Conservation (phyloP, 192 early-diverging fungal genomes). For the Pilaira anomala region DNA sequence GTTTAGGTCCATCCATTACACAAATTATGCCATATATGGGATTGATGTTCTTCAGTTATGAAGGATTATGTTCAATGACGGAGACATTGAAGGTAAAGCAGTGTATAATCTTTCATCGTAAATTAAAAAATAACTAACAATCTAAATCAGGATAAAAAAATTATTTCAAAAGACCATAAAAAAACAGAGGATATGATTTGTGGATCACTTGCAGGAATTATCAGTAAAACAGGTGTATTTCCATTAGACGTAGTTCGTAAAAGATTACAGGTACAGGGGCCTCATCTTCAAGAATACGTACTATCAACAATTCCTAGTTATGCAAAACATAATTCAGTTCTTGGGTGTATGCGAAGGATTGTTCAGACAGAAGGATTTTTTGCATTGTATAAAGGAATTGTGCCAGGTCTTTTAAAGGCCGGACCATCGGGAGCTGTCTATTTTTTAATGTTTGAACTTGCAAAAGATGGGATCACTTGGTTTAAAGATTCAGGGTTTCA, state of each 20-base stretch:
- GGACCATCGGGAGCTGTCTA: constrained; percentile 80
- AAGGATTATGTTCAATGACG: constrained; percentile 48
- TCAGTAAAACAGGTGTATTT: constrained; percentile 83
- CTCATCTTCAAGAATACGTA: constrained; percentile 57
- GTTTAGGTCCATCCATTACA: constrained; percentile 71
- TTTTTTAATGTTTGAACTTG: constrained; percentile 75
- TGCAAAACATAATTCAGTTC: constrained; percentile 43
- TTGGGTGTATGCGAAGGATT: constrained; percentile 64
- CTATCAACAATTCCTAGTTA: constrained; percentile 64
- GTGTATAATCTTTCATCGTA: too few relatives aligned
- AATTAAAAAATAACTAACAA: not conserved
- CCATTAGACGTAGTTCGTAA: constrained; percentile 86
- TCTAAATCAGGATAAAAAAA: constrained; percentile 19
- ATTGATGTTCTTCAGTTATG: constrained; percentile 81
- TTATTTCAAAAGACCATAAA: constrained; percentile 16
- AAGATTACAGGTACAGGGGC: constrained; percentile 78
- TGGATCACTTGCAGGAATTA: constrained; percentile 76
- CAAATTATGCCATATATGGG: constrained; percentile 97
- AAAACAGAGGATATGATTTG: constrained; percentile 63
- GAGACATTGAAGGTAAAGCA: constrained; percentile 40
- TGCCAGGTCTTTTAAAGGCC: constrained; percentile 82
- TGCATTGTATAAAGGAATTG: constrained; percentile 84
- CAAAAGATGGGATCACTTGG: constrained; percentile 43
- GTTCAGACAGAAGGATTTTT: constrained; percentile 68
- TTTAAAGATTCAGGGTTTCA: constrained; percentile 12